A percentile compares a stretch with the other conserved stretches of the same genome.
These are phyloP conservation scores for Linderniella brevidens DNA, from an alignment of 257 asterid species.

Conservation along the genomic window DNA sequence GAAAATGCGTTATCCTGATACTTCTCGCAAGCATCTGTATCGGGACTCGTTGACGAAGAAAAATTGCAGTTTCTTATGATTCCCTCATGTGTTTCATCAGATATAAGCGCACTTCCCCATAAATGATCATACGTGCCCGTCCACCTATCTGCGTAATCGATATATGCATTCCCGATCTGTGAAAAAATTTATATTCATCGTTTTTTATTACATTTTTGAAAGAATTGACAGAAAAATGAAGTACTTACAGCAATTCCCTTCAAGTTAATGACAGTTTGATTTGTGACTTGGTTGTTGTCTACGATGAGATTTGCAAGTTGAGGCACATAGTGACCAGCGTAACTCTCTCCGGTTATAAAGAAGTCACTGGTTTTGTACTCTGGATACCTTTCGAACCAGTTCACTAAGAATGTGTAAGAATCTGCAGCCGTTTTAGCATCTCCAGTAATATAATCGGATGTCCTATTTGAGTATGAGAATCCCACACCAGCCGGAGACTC, in stretches of 20 bases:
- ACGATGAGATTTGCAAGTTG: constrained; percentile 50
- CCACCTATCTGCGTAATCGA: not conserved
- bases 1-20: not conserved
- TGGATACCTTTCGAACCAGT: constrained; percentile 61
- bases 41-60: not conserved
- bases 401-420: constrained; percentile 31
- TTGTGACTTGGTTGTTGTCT: constrained; percentile 24
- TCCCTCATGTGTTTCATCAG: not conserved
- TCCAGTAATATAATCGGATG: constrained; percentile 30
- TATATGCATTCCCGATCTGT: not conserved
- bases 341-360: constrained; percentile 56
- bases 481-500: constrained; percentile 73
- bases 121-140: not conserved
- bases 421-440: constrained; percentile 42
- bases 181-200: too few relatives aligned
- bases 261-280: constrained; percentile 25
- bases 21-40: not conserved
- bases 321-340: constrained; percentile 62
- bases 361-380: constrained; percentile 51
- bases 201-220: too few relatives aligned
- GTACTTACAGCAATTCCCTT: constrained; percentile 51
- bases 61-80: not conserved
- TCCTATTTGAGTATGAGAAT: constrained; percentile 43
- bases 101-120: not conserved
- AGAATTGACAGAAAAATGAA: not conserved